Percentiles rank a stretch among this genome's conserved stretches.
Evolutionary conservation across 1,284 basidiomycete species (phyloP).

Genomic region (Cutaneotrichosporon cavernicola): DNA sequence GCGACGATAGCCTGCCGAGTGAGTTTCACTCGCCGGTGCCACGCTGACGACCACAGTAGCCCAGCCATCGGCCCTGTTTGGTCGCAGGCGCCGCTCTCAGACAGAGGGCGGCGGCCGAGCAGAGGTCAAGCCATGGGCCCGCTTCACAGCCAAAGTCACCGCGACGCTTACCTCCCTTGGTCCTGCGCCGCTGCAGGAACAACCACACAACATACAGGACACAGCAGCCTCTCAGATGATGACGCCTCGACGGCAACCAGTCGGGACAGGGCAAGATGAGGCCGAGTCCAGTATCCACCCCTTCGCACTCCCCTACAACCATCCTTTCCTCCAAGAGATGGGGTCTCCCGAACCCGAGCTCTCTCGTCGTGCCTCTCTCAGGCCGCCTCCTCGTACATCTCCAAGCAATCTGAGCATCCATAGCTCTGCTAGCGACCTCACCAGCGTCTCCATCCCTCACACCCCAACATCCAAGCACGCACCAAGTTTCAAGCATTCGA

Average conservation of each 20-base stretch:
- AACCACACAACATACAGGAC: too few species aligned
- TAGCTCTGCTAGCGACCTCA: background rate
- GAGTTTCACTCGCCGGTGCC: background rate
- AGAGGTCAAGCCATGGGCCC: background rate
- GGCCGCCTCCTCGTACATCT: background rate
- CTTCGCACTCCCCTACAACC: background rate
- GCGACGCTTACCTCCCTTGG: background rate
- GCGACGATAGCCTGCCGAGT: background rate
- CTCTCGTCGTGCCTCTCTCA: too few species aligned
- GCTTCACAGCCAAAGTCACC: background rate
- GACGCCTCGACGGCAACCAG: background rate
- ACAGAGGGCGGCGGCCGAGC: background rate
- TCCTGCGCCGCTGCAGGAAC: too few species aligned
- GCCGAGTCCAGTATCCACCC: background rate
- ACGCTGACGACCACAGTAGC: background rate
- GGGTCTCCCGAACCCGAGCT: too few species aligned
- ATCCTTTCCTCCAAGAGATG: background rate
- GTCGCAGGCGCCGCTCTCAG: background rate
- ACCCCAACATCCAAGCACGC: background rate
- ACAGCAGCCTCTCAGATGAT: too few species aligned
- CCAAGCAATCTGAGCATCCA: background rate
- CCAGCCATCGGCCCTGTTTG: background rate
- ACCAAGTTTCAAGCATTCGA: too few species aligned
- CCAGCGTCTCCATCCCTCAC: background rate
- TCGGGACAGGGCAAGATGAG: background rate